A percentile compares a stretch with the other conserved stretches of the same genome.
Evolutionary conservation across 306 rosid genomes (phyloP).

Genomic region (Bauhinia variegata): DNA sequence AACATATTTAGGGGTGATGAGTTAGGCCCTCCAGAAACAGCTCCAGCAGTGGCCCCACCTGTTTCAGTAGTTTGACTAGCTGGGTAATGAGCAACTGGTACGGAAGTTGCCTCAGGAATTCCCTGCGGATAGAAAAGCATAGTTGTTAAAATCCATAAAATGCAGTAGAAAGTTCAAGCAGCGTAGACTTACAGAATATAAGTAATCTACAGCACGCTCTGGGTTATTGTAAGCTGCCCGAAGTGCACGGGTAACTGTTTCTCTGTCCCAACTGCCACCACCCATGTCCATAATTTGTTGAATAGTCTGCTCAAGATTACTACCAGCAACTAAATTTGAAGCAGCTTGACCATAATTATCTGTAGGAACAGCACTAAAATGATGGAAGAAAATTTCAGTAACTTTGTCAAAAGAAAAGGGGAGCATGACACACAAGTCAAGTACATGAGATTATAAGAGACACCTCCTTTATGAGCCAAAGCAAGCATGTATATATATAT

Average conservation of each 20-base stretch:
- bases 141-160: conserved; percentile 25
- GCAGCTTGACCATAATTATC: conserved; percentile 87
- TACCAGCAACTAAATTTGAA: conserved; percentile 84
- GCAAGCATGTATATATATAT: not conserved
- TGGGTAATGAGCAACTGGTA: conserved; percentile 67
- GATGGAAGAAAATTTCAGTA: conserved; percentile 26
- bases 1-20: conserved; percentile 95
- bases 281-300: conserved; percentile 89
- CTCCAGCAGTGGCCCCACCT: conserved; percentile 50
- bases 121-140: conserved; percentile 58
- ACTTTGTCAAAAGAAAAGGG: conserved; percentile 15
- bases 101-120: conserved; percentile 89
- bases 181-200: conserved; percentile 77
- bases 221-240: conserved; percentile 97
- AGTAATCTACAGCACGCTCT: conserved; percentile 95
- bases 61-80: conserved; percentile 70
- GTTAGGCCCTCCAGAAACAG: conserved; percentile 77
- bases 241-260: conserved; percentile 84
- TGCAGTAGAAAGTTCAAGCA: conserved; percentile 24
- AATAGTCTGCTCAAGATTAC: conserved; percentile 80
- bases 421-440: not conserved
- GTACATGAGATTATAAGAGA: not conserved
- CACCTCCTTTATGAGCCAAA: not conserved
- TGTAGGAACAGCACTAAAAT: conserved; percentile 53
- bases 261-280: conserved; percentile 94